These are phyloP conservation scores for Venturia asperata DNA, from an alignment of 2,329 filamentous ascomycete genomes.

Conservation along the genomic window DNA sequence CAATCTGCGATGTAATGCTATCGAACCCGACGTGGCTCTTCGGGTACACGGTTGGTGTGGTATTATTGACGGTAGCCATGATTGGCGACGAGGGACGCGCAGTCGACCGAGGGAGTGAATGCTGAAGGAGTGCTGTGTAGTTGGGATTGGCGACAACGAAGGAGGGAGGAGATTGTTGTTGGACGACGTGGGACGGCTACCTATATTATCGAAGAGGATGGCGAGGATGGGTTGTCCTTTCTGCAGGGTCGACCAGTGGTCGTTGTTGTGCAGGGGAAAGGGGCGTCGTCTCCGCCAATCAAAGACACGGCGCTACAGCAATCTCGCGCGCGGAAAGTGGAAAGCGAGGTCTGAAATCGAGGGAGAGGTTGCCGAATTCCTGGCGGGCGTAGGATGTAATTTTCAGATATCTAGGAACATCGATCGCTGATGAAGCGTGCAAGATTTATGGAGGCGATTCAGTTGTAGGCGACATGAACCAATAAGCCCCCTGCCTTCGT, in stretches of 20 bases:
- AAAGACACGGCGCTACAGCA: neutral
- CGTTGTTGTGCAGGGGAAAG: slow-evolving; percentile 13
- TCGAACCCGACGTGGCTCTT: slow-evolving; percentile 99
- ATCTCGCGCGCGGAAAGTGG: neutral
- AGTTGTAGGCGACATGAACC: no score
- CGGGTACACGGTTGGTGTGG: slow-evolving; percentile 61
- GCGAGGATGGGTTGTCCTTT: slow-evolving; percentile 14
- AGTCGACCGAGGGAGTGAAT: slow-evolving; percentile 10
- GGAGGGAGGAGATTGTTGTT: slow-evolving; percentile 25
- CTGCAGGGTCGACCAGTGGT: neutral
- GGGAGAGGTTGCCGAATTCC: no score
- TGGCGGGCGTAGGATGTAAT: no score
- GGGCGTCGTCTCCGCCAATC: neutral
- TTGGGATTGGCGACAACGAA: slow-evolving; percentile 16
- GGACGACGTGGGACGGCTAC: neutral
- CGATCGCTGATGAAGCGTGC: no score
- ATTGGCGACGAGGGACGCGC: slow-evolving; percentile 23
- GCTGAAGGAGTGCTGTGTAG: neutral
- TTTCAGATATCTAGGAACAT: no score
- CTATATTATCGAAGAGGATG: neutral
- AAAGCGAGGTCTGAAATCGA: no score
- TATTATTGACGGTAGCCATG: slow-evolving; percentile 62
- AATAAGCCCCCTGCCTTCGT: no score
- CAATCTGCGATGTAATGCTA: slow-evolving; percentile 97
- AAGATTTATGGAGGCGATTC: no score